Percentiles rank a stretch among this genome's conserved stretches.
phyloP scores from a whole-genome alignment of 495 filamentous ascomycete species.

The Aspergillus cavernicola region DNA sequence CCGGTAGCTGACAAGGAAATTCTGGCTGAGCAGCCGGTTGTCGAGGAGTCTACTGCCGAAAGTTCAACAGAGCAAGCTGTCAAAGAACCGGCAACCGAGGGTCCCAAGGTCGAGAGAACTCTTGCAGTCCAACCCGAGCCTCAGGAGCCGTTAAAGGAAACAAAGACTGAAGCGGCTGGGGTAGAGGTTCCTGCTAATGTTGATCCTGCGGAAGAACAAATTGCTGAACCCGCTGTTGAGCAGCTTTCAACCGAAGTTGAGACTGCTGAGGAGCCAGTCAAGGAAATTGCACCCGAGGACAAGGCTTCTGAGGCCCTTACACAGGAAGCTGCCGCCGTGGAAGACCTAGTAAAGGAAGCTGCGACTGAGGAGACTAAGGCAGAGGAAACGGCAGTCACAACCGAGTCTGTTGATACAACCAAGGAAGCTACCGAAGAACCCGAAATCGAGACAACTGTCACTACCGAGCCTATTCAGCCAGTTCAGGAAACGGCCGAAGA shows the following conservation, averaged over 20 bases:
- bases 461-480: no score
- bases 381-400: no score
- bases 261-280: not conserved
- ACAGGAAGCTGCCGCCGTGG: not conserved
- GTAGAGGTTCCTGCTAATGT: not conserved
- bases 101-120: not conserved
- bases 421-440: no score
- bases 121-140: not conserved
- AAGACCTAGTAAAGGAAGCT: constrained; percentile 4
- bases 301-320: constrained; percentile 2
- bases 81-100: not conserved
- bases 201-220: constrained; percentile 1
- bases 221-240: not conserved
- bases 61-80: not conserved
- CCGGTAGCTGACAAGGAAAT: not conserved
- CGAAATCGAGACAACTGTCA: no score
- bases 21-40: not conserved
- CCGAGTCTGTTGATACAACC: no score
- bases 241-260: not conserved
- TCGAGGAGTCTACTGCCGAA: not conserved
- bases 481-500: no score
- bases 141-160: constrained; percentile 1
- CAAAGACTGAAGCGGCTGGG: not conserved
- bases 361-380: no score
- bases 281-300: no score